A percentile compares a stretch with the other conserved stretches of the same genome.
These are phyloP conservation scores for Didymella pinodella DNA, from an alignment of 2,329 filamentous ascomycete genomes.

Conservation along the genomic window DNA sequence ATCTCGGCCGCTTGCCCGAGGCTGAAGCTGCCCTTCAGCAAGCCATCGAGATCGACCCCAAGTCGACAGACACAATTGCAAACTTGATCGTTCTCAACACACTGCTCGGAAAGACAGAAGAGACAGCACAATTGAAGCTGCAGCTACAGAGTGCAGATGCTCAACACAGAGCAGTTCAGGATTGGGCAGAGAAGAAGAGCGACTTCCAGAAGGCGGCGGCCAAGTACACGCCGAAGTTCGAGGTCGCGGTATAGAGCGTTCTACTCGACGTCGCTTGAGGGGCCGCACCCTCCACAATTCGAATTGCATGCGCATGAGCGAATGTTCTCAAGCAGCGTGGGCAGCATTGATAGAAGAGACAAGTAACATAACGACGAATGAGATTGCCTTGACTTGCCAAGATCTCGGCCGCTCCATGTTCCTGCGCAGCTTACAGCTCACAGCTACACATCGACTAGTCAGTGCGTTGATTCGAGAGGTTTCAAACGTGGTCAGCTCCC, in stretches of 20 bases:
- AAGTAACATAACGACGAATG: neutral
- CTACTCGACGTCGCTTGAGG: too few relatives aligned
- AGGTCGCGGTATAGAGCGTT: constrained; percentile 48
- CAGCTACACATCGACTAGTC: neutral
- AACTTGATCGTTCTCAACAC: constrained; percentile 83
- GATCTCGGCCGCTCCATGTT: neutral
- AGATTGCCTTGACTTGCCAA: neutral
- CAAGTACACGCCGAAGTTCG: constrained; percentile 87
- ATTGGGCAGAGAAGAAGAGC: constrained; percentile 84
- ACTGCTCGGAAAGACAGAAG: constrained; percentile 71
- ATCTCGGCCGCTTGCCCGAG: constrained; percentile 87
- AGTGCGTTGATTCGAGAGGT: neutral
- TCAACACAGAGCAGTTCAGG: constrained; percentile 73
- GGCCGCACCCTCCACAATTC: neutral
- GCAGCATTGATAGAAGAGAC: neutral
- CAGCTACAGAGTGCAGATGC: constrained; percentile 66
- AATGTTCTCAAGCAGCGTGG: neutral
- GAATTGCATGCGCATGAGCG: too few relatives aligned
- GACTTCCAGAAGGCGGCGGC: constrained; percentile 84
- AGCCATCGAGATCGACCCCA: constrained; percentile 76
- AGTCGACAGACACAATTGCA: constrained; percentile 77
- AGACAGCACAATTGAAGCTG: constrained; percentile 64
- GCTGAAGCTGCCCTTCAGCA: constrained; percentile 85
- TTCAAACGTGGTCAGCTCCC: constrained; percentile 6
- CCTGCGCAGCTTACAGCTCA: neutral